Percentiles rank a stretch among this genome's conserved stretches.
Conservation (phyloP, 192 early-diverging fungal species). For the Linnemannia hyalina region DNA sequence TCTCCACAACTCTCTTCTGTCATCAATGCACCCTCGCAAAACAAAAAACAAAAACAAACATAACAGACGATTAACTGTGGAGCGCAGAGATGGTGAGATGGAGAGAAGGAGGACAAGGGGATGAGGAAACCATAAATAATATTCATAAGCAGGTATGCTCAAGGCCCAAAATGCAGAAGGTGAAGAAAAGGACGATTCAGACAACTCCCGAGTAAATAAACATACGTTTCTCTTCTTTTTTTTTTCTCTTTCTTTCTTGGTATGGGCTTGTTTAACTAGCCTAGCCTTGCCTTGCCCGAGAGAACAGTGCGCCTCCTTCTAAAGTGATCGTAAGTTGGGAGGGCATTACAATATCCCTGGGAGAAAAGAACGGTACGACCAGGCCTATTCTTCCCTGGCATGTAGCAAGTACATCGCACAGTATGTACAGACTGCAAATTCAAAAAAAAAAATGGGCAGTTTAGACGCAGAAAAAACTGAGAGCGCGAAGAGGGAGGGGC, state of each 20-base stretch:
- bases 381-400: neutral
- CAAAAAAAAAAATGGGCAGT: neutral
- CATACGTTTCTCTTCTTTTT: neutral
- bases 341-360: neutral
- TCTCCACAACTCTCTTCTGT: neutral
- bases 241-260: neutral
- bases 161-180: neutral
- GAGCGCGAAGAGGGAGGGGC: neutral
- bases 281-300: neutral
- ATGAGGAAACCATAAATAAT: slow-evolving; percentile 4
- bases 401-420: neutral
- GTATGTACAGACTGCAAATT: neutral
- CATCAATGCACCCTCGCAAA: neutral
- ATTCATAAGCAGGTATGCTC: slow-evolving; percentile 6
- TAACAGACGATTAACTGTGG: neutral
- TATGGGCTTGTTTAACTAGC: neutral
- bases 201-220: neutral
- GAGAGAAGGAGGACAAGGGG: neutral
- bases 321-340: neutral
- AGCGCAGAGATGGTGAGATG: neutral
- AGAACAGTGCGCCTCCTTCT: slow-evolving; percentile 1
- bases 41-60: neutral
- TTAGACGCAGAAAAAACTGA: neutral
- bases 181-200: neutral
- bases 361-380: slow-evolving; percentile 1